These are phyloP conservation scores for Pisolithus orientalis DNA, from an alignment of 768 basidiomycete species.

Conservation along the genomic window DNA sequence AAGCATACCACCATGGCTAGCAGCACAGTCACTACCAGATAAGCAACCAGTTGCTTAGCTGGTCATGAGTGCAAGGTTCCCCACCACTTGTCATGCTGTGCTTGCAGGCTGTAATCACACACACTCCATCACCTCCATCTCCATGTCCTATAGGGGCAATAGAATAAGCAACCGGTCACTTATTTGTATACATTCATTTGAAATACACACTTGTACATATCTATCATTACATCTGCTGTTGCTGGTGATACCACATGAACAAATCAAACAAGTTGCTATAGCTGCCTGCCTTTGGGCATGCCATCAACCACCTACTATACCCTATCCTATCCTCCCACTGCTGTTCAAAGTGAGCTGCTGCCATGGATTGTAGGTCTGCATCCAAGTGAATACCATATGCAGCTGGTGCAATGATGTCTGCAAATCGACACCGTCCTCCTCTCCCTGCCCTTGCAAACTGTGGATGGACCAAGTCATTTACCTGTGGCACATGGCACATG, in stretches of 20 bases:
- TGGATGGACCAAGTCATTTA: not conserved
- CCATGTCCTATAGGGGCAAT: too few relatives aligned
- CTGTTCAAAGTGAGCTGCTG: not conserved
- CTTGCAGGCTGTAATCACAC: too few relatives aligned
- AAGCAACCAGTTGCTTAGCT: too few relatives aligned
- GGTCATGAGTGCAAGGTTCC: too few relatives aligned
- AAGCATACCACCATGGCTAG: too few relatives aligned
- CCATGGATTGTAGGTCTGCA: not conserved
- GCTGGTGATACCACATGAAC: not conserved
- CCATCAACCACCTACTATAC: not conserved
- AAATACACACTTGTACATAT: too few relatives aligned
- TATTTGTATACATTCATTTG: too few relatives aligned
- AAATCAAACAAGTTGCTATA: not conserved
- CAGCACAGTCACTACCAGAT: too few relatives aligned
- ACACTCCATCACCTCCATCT: too few relatives aligned
- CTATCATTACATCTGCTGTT: too few relatives aligned
- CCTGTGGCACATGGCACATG: conserved; percentile 5
- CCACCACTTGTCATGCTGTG: too few relatives aligned
- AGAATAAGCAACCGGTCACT: too few relatives aligned
- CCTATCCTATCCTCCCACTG: not conserved
- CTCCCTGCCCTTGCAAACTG: not conserved
- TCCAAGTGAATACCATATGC: not conserved
- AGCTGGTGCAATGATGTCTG: not conserved
- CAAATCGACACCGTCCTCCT: not conserved
- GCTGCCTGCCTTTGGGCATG: not conserved